Evolutionary conservation across 1,284 basidiomycete genomes (phyloP).

Genomic region (Apiotrichum veenhuisii): DNA sequence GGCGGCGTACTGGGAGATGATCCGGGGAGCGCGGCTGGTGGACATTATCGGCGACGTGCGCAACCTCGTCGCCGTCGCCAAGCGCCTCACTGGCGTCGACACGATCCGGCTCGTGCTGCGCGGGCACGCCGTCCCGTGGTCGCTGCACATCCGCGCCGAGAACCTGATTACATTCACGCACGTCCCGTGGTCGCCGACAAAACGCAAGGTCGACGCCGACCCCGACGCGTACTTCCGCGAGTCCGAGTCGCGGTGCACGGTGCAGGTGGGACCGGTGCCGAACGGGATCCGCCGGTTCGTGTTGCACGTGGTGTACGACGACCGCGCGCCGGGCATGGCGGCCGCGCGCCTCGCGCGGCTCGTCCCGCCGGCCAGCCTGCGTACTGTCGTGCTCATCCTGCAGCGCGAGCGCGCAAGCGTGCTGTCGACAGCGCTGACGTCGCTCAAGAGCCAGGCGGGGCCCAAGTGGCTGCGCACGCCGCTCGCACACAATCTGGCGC

Average conservation of each 20-base stretch:
- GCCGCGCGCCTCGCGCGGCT: slow-evolving; percentile 9
- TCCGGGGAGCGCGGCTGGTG: background rate
- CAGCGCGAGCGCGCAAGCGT: slow-evolving; percentile 7
- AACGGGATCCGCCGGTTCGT: slow-evolving; percentile 7
- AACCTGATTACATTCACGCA: slow-evolving; percentile 12
- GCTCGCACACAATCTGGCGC: background rate
- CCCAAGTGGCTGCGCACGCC: slow-evolving; percentile 3
- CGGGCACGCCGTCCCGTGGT: slow-evolving; percentile 1
- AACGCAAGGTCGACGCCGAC: background rate
- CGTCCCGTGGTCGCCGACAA: background rate
- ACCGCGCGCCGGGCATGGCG: slow-evolving; percentile 5
- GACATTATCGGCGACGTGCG: background rate
- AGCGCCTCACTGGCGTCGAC: background rate
- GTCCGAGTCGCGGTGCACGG: background rate
- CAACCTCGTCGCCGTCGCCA: background rate
- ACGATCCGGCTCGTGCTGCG: slow-evolving; percentile 10
- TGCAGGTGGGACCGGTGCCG: slow-evolving; percentile 10
- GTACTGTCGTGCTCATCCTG: slow-evolving; percentile 4
- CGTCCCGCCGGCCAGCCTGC: background rate
- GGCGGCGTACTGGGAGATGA: background rate
- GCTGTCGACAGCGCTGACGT: too few species aligned
- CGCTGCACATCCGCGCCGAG: slow-evolving; percentile 1
- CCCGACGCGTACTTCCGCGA: background rate
- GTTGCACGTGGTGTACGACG: slow-evolving; percentile 15
- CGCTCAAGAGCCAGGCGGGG: background rate